Conservation (phyloP, 2,329 filamentous ascomycete species). For the Helminthosporium solani region DNA sequence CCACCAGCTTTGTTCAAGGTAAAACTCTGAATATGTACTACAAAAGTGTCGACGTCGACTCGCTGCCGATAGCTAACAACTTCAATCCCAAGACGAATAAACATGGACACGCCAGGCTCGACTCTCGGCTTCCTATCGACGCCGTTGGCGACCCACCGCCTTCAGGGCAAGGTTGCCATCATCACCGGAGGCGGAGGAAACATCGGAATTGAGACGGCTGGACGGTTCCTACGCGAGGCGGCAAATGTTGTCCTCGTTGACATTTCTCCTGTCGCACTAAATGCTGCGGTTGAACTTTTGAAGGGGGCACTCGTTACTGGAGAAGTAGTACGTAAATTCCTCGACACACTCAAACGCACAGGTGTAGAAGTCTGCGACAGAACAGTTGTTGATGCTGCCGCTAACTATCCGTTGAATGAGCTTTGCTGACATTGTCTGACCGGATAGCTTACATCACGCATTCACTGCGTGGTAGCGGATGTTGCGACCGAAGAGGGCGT, state of each 20-base stretch:
- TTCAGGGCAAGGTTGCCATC: slow-evolving; percentile 34
- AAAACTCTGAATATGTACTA: slow-evolving; percentile 1
- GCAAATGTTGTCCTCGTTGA: slow-evolving; percentile 42
- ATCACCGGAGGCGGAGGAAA: slow-evolving; percentile 38
- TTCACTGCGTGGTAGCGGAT: slow-evolving; percentile 38
- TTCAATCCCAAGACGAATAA: slow-evolving; percentile 23
- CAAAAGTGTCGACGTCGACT: slow-evolving; percentile 14
- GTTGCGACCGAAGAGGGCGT: slow-evolving; percentile 38
- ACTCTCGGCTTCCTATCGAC: slow-evolving; percentile 28
- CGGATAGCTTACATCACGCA: slow-evolving; percentile 19
- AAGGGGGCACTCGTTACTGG: slow-evolving; percentile 28
- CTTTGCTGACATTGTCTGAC: neutral
- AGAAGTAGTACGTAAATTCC: slow-evolving; percentile 7
- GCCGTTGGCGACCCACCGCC: slow-evolving; percentile 32
- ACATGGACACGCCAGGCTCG: slow-evolving; percentile 19
- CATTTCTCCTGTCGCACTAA: slow-evolving; percentile 30
- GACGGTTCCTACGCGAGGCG: slow-evolving; percentile 39
- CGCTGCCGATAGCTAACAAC: slow-evolving; percentile 12
- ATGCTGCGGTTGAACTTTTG: slow-evolving; percentile 26
- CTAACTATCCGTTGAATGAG: neutral
- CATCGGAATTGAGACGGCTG: slow-evolving; percentile 39
- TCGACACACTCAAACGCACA: neutral
- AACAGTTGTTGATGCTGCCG: neutral
- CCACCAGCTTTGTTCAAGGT: neutral
- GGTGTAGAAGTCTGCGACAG: too few relatives aligned